Evolutionary conservation across 1,284 basidiomycete genomes (phyloP).

Genomic region (Cryptococcus sp.): DNA sequence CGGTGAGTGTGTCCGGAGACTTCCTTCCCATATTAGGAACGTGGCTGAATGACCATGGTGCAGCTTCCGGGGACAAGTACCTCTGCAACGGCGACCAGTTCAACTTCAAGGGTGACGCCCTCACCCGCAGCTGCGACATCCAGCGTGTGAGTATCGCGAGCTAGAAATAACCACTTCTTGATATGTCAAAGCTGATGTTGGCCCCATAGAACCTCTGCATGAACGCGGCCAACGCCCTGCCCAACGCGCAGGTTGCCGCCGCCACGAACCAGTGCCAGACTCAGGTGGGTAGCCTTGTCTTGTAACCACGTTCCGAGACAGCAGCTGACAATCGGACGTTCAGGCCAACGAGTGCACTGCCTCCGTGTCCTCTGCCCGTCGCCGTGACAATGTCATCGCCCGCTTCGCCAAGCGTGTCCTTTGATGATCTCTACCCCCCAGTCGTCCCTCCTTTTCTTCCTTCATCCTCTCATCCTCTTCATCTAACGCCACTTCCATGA

Average conservation of each 20-base stretch:
- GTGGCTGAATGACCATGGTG: neutral
- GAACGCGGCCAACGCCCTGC: neutral
- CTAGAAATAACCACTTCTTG: too few species aligned
- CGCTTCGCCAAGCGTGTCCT: neutral
- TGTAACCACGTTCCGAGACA: neutral
- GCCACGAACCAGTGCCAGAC: neutral
- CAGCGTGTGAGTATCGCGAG: constrained; percentile 10
- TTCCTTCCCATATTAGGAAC: neutral
- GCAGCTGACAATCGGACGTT: neutral
- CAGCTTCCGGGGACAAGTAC: constrained; percentile 4
- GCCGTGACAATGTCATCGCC: neutral
- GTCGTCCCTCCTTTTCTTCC: neutral
- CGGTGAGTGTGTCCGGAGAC: neutral
- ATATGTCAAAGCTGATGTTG: too few species aligned
- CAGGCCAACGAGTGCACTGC: neutral
- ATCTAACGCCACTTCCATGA: neutral
- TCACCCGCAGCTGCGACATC: constrained; percentile 28
- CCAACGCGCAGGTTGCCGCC: neutral
- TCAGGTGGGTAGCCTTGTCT: neutral
- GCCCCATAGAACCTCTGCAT: neutral
- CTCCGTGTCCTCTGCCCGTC: neutral
- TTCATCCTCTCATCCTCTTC: neutral
- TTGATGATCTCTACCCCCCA: neutral
- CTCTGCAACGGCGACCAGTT: constrained; percentile 14
- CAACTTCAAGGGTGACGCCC: constrained; percentile 32